Base-by-base conservation (phyloP, 768 basidiomycete genomes). In the Hygrocybe coccinea region DNA sequence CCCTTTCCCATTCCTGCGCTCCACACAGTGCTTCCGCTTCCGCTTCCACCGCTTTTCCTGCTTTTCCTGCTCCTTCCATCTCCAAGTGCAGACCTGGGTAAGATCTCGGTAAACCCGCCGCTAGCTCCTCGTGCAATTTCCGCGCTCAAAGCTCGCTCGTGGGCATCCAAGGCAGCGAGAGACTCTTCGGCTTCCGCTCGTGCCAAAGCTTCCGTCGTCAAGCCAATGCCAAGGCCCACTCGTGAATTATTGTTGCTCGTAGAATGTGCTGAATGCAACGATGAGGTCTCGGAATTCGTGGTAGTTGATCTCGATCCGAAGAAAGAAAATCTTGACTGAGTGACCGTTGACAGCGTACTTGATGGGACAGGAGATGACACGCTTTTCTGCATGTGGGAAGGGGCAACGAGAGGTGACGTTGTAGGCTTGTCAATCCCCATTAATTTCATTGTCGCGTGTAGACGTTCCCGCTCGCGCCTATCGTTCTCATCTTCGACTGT, bases 401-500 rank as follows among this genome's bases (percentile, higher is more conserved):
- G 60, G 56, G 66, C 63, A 53, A 69, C 58, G 2, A 75, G 65
- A n/a, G 79, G 69, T 12, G 79, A 72, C 49, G 76, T 64, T n/a
- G 74, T 67, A 29, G 86, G 83, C 68, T 87, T 84, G 57, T n/a
- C 21, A 22, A 95, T 91, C 4, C 95, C 95, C 87, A 95, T 92
- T 25, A 95, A 74, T 67, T 92, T 91, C 89, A 98, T 89, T 24
- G 92, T 91, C 14, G 91, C 91, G 60, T 87, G 79, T 53, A 97
- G 76, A 14, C 93, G 82, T 67, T 94, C 93, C 54, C 95, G 78
- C 70, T 95, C 93, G 59, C 79, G 80, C 37, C 83, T 78, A 65
- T 97, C 94, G 58, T 97, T 92, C 56, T 97, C 95, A 63, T 98
- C 95, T 69, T 97, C 95, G 38, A 80, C 75, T 1, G 85, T 91